phyloP scores from a whole-genome alignment of 2,329 filamentous ascomycete genomes.

The Penicillium sp. region DNA sequence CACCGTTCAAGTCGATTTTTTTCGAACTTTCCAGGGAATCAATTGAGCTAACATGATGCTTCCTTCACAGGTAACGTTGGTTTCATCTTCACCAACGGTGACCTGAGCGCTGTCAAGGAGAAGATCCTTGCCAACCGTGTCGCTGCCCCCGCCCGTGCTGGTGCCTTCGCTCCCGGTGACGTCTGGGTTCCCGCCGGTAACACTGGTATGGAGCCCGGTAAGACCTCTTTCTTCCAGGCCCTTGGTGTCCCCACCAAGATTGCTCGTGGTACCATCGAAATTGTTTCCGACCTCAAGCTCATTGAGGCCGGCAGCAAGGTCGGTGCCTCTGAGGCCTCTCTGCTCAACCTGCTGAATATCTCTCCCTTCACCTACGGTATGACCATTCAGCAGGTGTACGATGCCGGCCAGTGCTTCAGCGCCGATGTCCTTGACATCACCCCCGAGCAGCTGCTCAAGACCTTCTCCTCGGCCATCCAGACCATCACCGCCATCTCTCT shows the following conservation, averaged over 20 bases:
- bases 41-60: conserved; percentile 4
- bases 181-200: conserved; percentile 96
- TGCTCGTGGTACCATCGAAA: conserved; percentile 99
- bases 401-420: conserved; percentile 89
- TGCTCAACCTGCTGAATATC: conserved; percentile 99
- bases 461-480: conserved; percentile 73
- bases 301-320: conserved; percentile 90
- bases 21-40: neutral
- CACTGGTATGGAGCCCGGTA: conserved; percentile 99
- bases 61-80: conserved; percentile 72
- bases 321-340: conserved; percentile 95
- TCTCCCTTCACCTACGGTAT: conserved; percentile 99
- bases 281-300: conserved; percentile 95
- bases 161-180: conserved; percentile 88
- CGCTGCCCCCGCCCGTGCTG: conserved; percentile 93
- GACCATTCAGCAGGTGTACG: conserved; percentile 93
- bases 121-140: conserved; percentile 97
- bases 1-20: neutral
- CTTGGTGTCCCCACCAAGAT: conserved; percentile 99
- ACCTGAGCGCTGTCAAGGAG: conserved; percentile 87
- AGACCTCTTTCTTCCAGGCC: conserved; percentile 99
- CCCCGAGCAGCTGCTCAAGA: conserved; percentile 85
- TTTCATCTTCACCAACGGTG: conserved; percentile 98
- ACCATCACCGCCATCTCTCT: conserved; percentile 89
- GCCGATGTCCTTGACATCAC: conserved; percentile 83